Percentiles rank a stretch among this genome's conserved stretches.
phyloP scores from a whole-genome alignment of 1,139 yeast genomes.

The Saccharomyces hybrid region DNA sequence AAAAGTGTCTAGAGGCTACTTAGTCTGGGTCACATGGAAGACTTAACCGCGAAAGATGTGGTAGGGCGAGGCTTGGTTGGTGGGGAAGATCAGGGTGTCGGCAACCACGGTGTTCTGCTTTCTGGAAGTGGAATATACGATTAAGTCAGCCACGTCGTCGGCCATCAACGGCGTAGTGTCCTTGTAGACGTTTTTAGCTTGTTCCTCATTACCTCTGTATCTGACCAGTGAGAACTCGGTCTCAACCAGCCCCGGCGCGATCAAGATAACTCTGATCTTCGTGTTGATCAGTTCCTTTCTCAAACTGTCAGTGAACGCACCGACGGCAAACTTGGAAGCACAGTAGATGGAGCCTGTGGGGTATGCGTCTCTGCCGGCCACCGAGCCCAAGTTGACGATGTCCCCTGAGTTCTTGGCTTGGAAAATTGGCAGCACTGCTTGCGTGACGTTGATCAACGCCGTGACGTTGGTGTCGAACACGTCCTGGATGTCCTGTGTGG shows the following conservation, averaged over 20 bases:
- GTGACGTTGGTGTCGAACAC: slow-evolving; percentile 66
- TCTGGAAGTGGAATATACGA: slow-evolving; percentile 65
- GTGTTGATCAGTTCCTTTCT: slow-evolving; percentile 74
- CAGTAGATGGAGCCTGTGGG: slow-evolving; percentile 85
- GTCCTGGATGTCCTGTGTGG: slow-evolving; percentile 43
- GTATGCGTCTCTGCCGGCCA: slow-evolving; percentile 86
- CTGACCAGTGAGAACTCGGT: slow-evolving; percentile 79
- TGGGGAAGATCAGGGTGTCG: slow-evolving; percentile 67
- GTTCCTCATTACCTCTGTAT: slow-evolving; percentile 59
- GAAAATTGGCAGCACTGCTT: slow-evolving; percentile 55
- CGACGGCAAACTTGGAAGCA: slow-evolving; percentile 76
- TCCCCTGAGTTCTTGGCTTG: slow-evolving; percentile 56
- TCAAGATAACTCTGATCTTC: slow-evolving; percentile 68
- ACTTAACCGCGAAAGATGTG: slow-evolving; percentile 39
- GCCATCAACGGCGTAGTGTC: slow-evolving; percentile 70
- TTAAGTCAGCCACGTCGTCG: slow-evolving; percentile 74
- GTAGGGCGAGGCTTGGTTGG: slow-evolving; percentile 68
- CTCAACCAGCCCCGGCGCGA: slow-evolving; percentile 85
- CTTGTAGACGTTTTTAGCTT: slow-evolving; percentile 65
- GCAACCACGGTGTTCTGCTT: slow-evolving; percentile 72
- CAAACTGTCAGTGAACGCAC: slow-evolving; percentile 66
- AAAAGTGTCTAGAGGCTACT: neutral
- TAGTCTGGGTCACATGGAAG: neutral
- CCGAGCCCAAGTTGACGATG: slow-evolving; percentile 75
- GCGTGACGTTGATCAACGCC: slow-evolving; percentile 66